Base-by-base conservation (phyloP, 768 basidiomycete genomes). In the Plicaturopsis crispa region DNA sequence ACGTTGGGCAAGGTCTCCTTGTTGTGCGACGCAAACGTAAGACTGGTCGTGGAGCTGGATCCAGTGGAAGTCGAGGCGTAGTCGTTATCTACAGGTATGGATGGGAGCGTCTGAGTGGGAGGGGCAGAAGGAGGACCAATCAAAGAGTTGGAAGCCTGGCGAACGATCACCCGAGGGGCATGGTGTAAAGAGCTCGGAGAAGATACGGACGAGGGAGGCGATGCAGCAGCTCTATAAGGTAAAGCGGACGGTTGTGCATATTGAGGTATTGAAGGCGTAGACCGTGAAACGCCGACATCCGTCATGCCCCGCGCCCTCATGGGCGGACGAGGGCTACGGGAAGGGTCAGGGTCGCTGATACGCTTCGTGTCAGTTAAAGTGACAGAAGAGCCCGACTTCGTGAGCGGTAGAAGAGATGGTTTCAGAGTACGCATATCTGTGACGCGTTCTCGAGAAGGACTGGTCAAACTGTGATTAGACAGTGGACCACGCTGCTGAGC, bases 241-340 rank as follows among this genome's bases (percentile, higher is more conserved):
- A 28, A 14, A 8, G 26, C 8, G 10, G 26, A 28, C 10, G 10
- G 10, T 14, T 14, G 26, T 8, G 14, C 10, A 28, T 8, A 28
- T 8, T 28, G 10, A 28, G 26, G 26, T 28, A 28, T 28, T 28
- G 26, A 28, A 8, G 66, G 49, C 24, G 56, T 56, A 35, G 30
- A 41, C 28, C 55, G 59, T 4, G 46, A 48, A 14, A 52, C 36
- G 3, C 55, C 61, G 31, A 53, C 56, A 31, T 73, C 71, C 8
- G 72, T 73, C 57, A 74, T 60, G 14, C 72, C 70, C 46, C 71
- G 57, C n/a, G 70, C 57, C 19, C 70, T 66, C 55, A 65, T 58
- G 11, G 53, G 59, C 14, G 69, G 66, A n/a, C 70, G 62, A 30
- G 56, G 45, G 17, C 50, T 47, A 14, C 51, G 46, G 23, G 45